Evolutionary conservation across 2,329 filamentous ascomycete genomes (phyloP), one percentile per base, ranked within the genome.

Genomic region (Fusarium stilboides): DNA sequence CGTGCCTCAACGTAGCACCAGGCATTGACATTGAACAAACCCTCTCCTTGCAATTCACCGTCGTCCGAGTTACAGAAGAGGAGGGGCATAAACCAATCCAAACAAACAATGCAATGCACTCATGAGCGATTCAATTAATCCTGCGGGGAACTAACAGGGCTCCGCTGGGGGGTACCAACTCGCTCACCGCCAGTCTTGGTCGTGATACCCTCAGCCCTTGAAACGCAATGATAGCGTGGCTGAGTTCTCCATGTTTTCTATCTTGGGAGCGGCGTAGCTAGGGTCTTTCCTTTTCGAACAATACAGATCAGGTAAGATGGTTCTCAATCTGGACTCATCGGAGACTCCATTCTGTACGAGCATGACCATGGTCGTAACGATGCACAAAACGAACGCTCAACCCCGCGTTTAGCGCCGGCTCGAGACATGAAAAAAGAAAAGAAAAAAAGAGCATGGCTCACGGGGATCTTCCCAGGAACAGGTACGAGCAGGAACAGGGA

Each of bases 381-480:
- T 57, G 60, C 55, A 52, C 55, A 55, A 49, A 63, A 57, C 58
- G 20, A 19, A 40, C n/a, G 19, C 19, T 49, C 26, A 46, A 62
- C 72, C 72, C 73, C 73, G 73, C 73, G 72, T 75, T 75, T 75
- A 69, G 72, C 73, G 73, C 61, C 64, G 64, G 54, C 57, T 62
- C 44, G 45, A 31, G 36, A 36, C 26, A 39, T 24, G 51, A 40
- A 42, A 56, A 59, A 65, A 60, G 59, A 42, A 57, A 58, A 50
- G 51, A 55, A 56, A 54, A 46, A 43, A 54, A 63, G 45, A 31
- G 34, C 42, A 73, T 65, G 62, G 55, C 50, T 49, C 33, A 59
- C 60, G 69, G 49, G 53, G 36, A 69, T 63, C 59, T 55, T 59
- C 62, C 70, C 40, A 67, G 68, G 50, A 51, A 62, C 53, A 54